Percentiles rank a stretch among this genome's conserved stretches.
These are phyloP conservation scores for Xylaria sp. DNA, from an alignment of 2,329 filamentous ascomycete species.

Conservation along the genomic window DNA sequence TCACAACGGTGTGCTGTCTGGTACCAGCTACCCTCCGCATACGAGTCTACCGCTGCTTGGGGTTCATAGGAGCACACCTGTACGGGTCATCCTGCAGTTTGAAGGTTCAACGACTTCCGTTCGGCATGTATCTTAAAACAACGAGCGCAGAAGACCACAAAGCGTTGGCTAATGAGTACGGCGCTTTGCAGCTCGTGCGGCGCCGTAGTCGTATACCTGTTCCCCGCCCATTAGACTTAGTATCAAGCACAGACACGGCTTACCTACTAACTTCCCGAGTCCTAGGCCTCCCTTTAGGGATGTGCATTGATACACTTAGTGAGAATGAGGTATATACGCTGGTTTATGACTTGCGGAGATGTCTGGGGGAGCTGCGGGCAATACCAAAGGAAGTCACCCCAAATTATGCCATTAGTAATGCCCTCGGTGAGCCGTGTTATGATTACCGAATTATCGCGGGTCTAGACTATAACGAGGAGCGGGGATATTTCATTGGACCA, in stretches of 20 bases:
- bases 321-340: slow-evolving; percentile 16
- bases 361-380: slow-evolving; percentile 21
- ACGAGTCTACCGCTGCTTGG: slow-evolving; percentile 23
- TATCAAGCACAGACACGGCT: slow-evolving; percentile 10
- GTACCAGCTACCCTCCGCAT: slow-evolving; percentile 21
- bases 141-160: not conserved
- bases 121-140: slow-evolving; percentile 38
- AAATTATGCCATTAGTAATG: slow-evolving; percentile 21
- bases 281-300: slow-evolving; percentile 13
- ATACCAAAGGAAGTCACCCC: slow-evolving; percentile 23
- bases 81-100: slow-evolving; percentile 33
- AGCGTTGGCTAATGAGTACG: slow-evolving; percentile 28
- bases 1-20: slow-evolving; percentile 15
- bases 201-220: slow-evolving; percentile 16
- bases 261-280: slow-evolving; percentile 32
- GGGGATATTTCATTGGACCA: slow-evolving; percentile 30
- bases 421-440: slow-evolving; percentile 16
- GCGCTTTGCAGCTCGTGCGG: slow-evolving; percentile 23
- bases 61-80: slow-evolving; percentile 17
- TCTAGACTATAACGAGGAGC: slow-evolving; percentile 13
- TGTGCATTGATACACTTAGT: slow-evolving; percentile 25
- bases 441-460: slow-evolving; percentile 23
- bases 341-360: slow-evolving; percentile 18
- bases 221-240: slow-evolving; percentile 24
- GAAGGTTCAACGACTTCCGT: slow-evolving; percentile 37